phyloP scores from a whole-genome alignment of 345 rosid species.

The Euclidium syriacum region DNA sequence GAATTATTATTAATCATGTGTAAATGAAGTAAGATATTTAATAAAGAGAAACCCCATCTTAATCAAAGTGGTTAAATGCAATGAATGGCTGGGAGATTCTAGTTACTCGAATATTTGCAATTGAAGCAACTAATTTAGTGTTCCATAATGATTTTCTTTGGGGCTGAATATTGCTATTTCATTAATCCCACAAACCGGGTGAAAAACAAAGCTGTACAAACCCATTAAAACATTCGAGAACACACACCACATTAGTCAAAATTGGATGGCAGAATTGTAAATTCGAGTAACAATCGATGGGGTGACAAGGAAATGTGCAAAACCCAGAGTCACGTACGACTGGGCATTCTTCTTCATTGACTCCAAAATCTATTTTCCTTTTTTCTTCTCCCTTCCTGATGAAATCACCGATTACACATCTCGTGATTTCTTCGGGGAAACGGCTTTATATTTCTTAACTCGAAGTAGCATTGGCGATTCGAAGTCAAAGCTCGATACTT shows the following conservation, averaged over 20 bases:
- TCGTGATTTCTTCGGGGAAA: neutral
- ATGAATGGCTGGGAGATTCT: neutral
- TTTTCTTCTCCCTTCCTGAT: neutral
- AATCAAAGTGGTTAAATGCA: neutral
- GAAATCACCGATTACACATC: slow-evolving; percentile 4
- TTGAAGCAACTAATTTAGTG: neutral
- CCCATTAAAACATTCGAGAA: too few relatives aligned
- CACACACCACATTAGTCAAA: neutral
- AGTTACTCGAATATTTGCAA: neutral
- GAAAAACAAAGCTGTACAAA: too few relatives aligned
- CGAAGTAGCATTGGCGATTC: neutral
- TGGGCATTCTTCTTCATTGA: neutral
- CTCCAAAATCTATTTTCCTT: neutral
- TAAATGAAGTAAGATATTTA: too few relatives aligned
- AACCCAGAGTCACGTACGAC: slow-evolving; percentile 14
- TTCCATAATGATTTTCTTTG: neutral
- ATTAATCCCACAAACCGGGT: too few relatives aligned
- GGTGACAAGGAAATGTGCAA: slow-evolving; percentile 11
- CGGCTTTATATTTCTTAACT: neutral
- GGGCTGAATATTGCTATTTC: neutral
- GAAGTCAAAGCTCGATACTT: slow-evolving; percentile 15
- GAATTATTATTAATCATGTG: neutral
- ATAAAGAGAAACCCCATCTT: neutral
- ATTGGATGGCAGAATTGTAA: slow-evolving; percentile 17
- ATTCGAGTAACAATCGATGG: neutral